Percentiles rank a stretch among this genome's conserved stretches.
Conservation (phyloP, 2,329 filamentous ascomycete genomes). For the Ophiobolus disseminans region DNA sequence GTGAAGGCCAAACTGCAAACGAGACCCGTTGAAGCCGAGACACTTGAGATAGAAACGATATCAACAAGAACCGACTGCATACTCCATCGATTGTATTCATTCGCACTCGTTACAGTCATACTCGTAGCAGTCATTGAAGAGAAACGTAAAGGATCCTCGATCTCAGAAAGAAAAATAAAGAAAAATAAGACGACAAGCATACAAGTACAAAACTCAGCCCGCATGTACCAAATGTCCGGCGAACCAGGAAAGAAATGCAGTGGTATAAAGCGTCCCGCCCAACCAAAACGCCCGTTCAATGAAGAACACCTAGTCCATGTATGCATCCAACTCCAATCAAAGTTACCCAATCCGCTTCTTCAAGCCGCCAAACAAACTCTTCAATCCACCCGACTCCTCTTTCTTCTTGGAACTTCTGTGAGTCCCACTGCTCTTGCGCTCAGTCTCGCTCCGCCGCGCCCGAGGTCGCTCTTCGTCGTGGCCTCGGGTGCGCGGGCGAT, state of each 20-base stretch:
- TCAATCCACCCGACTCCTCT: constrained; percentile 38
- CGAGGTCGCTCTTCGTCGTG: constrained; percentile 32
- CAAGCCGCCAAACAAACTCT: constrained; percentile 41
- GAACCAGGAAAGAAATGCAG: background rate
- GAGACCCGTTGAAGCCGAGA: too few species aligned
- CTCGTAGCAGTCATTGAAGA: too few species aligned
- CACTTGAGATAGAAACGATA: too few species aligned
- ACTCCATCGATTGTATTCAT: too few species aligned
- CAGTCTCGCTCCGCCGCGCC: constrained; percentile 35
- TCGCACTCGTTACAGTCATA: too few species aligned
- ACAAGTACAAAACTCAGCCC: background rate
- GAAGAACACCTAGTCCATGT: constrained; percentile 11
- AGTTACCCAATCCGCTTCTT: constrained; percentile 37
- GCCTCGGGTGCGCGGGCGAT: constrained; percentile 33
- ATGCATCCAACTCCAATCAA: background rate
- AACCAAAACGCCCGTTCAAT: constrained; percentile 20
- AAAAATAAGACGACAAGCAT: too few species aligned
- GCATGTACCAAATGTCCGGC: background rate
- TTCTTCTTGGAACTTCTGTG: constrained; percentile 34
- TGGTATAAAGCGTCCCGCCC: constrained; percentile 25
- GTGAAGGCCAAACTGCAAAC: too few species aligned
- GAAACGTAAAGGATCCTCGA: too few species aligned
- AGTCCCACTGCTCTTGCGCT: constrained; percentile 20
- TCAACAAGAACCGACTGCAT: too few species aligned
- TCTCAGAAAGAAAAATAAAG: too few species aligned